Percentiles rank a stretch among this genome's conserved stretches.
Evolutionary conservation across 495 filamentous ascomycete genomes (phyloP).

Genomic region (Aspergillus sparsus): DNA sequence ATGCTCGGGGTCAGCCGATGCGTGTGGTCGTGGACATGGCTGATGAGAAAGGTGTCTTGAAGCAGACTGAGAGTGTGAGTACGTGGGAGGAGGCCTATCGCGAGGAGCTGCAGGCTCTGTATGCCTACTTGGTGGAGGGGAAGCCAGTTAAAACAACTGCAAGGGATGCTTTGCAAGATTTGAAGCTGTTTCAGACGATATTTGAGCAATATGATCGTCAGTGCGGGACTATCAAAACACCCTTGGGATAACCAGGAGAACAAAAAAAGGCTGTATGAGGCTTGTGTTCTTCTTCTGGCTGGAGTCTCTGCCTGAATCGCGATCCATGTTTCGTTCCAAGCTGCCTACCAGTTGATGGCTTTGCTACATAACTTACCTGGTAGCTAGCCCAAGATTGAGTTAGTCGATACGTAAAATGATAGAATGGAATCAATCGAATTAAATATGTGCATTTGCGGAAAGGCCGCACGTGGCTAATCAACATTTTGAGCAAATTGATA

Average conservation of each 20-base stretch:
- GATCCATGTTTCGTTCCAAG: no score
- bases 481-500: not conserved
- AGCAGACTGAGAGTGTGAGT: conserved; percentile 39
- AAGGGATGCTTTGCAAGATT: conserved; percentile 52
- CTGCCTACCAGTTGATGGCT: not conserved
- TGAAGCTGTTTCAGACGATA: conserved; percentile 38
- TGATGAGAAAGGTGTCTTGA: conserved; percentile 34
- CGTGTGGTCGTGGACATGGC: conserved; percentile 51
- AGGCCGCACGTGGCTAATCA: not conserved
- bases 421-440: not conserved
- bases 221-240: conserved; percentile 46
- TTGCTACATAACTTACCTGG: no score
- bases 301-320: no score
- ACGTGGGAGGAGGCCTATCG: conserved; percentile 56
- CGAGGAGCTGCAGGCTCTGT: conserved; percentile 50
- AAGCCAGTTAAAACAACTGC: conserved; percentile 50
- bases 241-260: conserved; percentile 32
- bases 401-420: not conserved
- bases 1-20: conserved; percentile 49
- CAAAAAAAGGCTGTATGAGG: not conserved
- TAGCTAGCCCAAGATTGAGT: no score
- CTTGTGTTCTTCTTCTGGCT: not conserved
- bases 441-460: not conserved
- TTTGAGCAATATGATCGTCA: conserved; percentile 47
- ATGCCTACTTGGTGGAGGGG: conserved; percentile 45